phyloP scores from a whole-genome alignment of 345 rosid species.

The Salix suchowensis region DNA sequence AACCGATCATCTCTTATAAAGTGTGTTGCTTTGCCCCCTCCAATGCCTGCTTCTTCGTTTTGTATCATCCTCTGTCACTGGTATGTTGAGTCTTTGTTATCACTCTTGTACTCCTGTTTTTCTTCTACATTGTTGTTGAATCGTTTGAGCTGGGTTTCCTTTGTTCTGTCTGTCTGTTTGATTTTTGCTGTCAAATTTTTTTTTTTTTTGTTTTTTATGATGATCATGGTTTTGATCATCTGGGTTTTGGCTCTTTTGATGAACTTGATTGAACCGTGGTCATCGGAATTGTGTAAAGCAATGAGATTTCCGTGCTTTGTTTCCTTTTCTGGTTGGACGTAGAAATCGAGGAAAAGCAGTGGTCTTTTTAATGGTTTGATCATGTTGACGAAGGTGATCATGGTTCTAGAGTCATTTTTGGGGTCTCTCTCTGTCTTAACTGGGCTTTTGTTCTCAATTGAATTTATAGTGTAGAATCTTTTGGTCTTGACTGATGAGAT shows the following conservation, averaged over 20 bases:
- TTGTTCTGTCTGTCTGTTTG: slow-evolving; percentile 17
- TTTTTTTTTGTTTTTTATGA: slow-evolving; percentile 3
- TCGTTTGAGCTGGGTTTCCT: slow-evolving; percentile 17
- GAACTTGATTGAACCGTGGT: slow-evolving; percentile 6
- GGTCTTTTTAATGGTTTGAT: slow-evolving; percentile 14
- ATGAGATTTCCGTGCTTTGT: slow-evolving; percentile 1
- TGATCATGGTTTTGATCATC: slow-evolving; percentile 15
- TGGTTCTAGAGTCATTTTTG: slow-evolving; percentile 3
- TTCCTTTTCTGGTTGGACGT: slow-evolving; percentile 11
- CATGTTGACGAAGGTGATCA: slow-evolving; percentile 10
- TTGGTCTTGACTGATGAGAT: neutral
- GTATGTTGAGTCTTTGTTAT: slow-evolving; percentile 16
- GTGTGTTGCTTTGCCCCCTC: slow-evolving; percentile 1
- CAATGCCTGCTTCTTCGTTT: slow-evolving; percentile 18
- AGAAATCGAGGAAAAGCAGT: slow-evolving; percentile 8
- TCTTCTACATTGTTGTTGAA: slow-evolving; percentile 7
- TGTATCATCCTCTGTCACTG: slow-evolving; percentile 16
- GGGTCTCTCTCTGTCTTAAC: neutral
- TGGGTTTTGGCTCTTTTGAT: slow-evolving; percentile 15
- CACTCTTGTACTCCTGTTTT: slow-evolving; percentile 6
- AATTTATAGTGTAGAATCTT: slow-evolving; percentile 8
- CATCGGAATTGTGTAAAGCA: slow-evolving; percentile 9
- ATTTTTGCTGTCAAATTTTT: slow-evolving; percentile 10
- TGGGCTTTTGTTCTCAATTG: slow-evolving; percentile 3
- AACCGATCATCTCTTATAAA: slow-evolving; percentile 6